A percentile compares a stretch with the other conserved stretches of the same genome.
Evolutionary conservation across 2,329 filamentous ascomycete genomes (phyloP).

Genomic region (Colletotrichum sp.): DNA sequence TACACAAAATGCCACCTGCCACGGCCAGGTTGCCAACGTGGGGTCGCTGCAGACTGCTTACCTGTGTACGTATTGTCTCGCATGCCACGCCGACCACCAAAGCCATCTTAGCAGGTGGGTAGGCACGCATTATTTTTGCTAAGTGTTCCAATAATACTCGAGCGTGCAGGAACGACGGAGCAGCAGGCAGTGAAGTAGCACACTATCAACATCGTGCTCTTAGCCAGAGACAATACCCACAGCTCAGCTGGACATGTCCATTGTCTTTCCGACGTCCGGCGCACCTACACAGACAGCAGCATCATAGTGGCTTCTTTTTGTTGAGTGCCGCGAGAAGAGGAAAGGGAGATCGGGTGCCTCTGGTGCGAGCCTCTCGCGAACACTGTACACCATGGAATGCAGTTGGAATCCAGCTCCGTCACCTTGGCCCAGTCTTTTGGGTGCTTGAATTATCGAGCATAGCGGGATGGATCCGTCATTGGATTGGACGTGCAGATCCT

Average conservation of each 20-base stretch:
- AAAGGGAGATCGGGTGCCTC: neutral
- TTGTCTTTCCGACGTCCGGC: neutral
- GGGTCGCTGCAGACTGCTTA: neutral
- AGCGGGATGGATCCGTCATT: conserved; percentile 8
- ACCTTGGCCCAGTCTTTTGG: neutral
- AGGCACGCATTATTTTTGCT: neutral
- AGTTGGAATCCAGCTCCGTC: conserved; percentile 11
- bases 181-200: neutral
- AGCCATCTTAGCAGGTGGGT: neutral
- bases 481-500: neutral
- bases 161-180: neutral
- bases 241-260: neutral
- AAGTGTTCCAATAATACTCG: neutral
- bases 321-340: neutral
- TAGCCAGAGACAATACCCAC: neutral
- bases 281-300: neutral
- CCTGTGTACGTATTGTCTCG: neutral
- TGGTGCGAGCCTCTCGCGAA: neutral
- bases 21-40: neutral
- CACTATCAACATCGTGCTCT: neutral
- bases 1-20: neutral
- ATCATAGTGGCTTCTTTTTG: neutral
- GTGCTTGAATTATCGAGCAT: conserved; percentile 2
- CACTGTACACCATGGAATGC: conserved; percentile 6
- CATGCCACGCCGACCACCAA: neutral